These are phyloP conservation scores for Rhododendron ferrugineum DNA, from an alignment of 148 eudicot genomes.

Conservation along the genomic window DNA sequence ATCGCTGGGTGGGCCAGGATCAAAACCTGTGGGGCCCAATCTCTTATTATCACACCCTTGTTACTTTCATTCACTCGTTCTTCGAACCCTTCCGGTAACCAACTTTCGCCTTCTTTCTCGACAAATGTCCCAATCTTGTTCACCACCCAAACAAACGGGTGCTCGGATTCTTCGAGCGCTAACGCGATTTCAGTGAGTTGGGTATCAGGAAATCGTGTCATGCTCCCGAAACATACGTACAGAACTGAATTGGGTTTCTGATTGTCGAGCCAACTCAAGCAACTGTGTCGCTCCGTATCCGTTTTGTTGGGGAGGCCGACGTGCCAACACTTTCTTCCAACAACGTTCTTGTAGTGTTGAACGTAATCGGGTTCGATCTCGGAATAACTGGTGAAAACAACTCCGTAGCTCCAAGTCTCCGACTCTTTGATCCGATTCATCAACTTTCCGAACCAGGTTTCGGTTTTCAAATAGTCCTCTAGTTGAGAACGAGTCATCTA, in stretches of 20 bases:
- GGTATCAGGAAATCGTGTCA: conserved; percentile 1
- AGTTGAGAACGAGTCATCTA: conserved; percentile 18
- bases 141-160: conserved; percentile 18
- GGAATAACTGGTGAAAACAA: conserved; percentile 27
- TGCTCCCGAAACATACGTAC: conserved; percentile 19
- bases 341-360: conserved; percentile 19
- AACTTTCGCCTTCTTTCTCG: background rate
- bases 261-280: conserved; percentile 39
- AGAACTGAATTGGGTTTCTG: conserved; percentile 10
- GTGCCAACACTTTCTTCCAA: conserved; percentile 19
- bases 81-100: conserved; percentile 14
- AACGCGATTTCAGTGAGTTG: conserved; percentile 12
- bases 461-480: conserved; percentile 3
- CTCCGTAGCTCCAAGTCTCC: conserved; percentile 27
- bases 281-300: background rate
- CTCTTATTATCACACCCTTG: conserved; percentile 35
- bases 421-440: conserved; percentile 11
- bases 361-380: conserved; percentile 32
- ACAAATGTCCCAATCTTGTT: background rate
- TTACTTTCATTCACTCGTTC: conserved; percentile 22
- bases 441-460: background rate
- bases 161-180: conserved; percentile 2
- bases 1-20: conserved; percentile 35
- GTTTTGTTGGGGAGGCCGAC: conserved; percentile 27
- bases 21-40: conserved; percentile 55